Percentiles rank a stretch among this genome's conserved stretches.
These are phyloP conservation scores for Begonia loranthoides DNA, from an alignment of 306 rosid genomes.

Conservation along the genomic window DNA sequence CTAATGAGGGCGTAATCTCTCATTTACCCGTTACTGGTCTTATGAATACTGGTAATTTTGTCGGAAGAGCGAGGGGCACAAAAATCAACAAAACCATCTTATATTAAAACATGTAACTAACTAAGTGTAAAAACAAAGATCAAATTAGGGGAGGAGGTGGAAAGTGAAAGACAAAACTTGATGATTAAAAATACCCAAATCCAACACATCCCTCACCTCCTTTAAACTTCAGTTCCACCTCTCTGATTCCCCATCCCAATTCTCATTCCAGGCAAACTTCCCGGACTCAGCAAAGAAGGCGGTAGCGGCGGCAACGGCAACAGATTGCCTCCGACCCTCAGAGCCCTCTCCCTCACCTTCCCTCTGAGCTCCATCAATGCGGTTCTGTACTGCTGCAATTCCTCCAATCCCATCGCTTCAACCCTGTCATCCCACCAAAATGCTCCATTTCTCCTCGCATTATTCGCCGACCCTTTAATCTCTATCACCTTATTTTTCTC, in stretches of 20 bases:
- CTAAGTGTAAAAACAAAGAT: too few relatives aligned
- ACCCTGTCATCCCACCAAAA: conserved; percentile 43
- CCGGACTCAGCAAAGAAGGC: not conserved
- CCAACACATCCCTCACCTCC: not conserved
- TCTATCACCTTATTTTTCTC: conserved; percentile 19
- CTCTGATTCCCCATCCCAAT: not conserved
- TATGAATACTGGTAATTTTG: too few relatives aligned
- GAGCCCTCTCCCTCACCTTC: conserved; percentile 11
- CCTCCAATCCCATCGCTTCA: conserved; percentile 15
- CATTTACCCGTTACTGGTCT: too few relatives aligned
- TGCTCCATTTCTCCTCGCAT: not conserved
- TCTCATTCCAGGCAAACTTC: not conserved
- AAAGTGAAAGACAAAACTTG: too few relatives aligned
- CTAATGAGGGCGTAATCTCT: too few relatives aligned
- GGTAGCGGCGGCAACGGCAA: conserved; percentile 6
- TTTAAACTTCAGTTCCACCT: not conserved
- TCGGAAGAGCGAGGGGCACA: too few relatives aligned
- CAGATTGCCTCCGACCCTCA: not conserved
- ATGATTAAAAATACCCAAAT: not conserved
- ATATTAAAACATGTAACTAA: too few relatives aligned
- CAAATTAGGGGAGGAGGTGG: too few relatives aligned
- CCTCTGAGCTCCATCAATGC: conserved; percentile 24
- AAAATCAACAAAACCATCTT: too few relatives aligned
- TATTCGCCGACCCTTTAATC: not conserved
- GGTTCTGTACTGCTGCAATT: conserved; percentile 17